Conservation (phyloP, 495 filamentous ascomycete species). For the Neurospora sp. region DNA sequence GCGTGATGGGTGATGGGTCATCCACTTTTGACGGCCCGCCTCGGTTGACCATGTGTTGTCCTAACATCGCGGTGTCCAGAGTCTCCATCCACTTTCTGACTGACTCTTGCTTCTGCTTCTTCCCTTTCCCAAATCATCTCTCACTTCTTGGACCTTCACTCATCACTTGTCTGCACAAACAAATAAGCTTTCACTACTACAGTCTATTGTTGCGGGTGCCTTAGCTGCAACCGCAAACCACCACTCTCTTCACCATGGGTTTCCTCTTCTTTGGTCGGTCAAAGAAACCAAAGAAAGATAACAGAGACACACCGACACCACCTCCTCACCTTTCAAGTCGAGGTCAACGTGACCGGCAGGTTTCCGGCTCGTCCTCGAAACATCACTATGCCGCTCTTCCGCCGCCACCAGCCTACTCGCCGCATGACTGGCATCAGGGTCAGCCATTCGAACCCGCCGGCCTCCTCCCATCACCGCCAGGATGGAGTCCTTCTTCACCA, state of each 20-base stretch:
- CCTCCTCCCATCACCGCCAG: constrained; percentile 23
- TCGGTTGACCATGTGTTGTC: background rate
- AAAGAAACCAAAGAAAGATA: constrained; percentile 25
- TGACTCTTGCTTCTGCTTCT: background rate
- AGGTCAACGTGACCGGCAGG: background rate
- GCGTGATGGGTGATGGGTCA: background rate
- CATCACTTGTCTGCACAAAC: background rate
- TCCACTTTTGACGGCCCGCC: background rate
- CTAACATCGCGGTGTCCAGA: background rate
- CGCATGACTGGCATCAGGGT: constrained; percentile 15
- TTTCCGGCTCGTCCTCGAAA: background rate
- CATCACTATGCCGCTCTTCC: constrained; percentile 5
- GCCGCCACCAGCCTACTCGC: constrained; percentile 11
- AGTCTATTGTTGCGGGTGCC: background rate
- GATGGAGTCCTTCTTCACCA: constrained; percentile 23
- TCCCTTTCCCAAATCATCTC: background rate
- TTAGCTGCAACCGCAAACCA: background rate
- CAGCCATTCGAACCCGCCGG: constrained; percentile 23
- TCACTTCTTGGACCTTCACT: background rate
- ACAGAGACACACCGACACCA: constrained; percentile 4
- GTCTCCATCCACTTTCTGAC: background rate
- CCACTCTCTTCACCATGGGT: constrained; percentile 25
- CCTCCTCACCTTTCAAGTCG: background rate
- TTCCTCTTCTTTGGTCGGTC: constrained; percentile 38
- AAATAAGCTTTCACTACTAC: background rate